Base-by-base conservation (phyloP, 2,329 filamentous ascomycete genomes). In the Colletotrichum sp. region DNA sequence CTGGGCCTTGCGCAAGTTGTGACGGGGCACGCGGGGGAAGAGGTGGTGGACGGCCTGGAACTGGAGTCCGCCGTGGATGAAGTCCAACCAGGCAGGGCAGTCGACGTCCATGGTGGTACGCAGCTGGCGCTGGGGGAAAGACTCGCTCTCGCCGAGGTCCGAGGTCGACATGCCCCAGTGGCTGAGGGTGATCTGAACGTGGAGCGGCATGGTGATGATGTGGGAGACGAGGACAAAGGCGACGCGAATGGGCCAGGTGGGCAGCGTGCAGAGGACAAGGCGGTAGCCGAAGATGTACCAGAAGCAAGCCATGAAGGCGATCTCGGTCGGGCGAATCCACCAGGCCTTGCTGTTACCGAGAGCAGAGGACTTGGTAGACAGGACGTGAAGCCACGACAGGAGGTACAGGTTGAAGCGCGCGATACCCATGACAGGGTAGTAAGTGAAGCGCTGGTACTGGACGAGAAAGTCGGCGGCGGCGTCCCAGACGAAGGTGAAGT, bases 31-130 rank as follows among this genome's bases (percentile, higher is more conserved):
- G 6, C 93, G 88, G 4, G 93, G 93, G 80, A 92, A 94, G 13
- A 94, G 83, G 78, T 95, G 93, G 82, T 95, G 93, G 3, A 94
- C 89, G 8, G 90, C 92, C 83, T 94, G 93, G 84, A 94, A 95
- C 83, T 94, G 93, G 32, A 95, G 86, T 2, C 93, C 93, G 65
- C 93, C 93, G 81, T 95, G 93, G 80, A 94, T 88, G 79, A 92
- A 94, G 81, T 95, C 93, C 30, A 95, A 85, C 93, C 93, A 95
- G 28, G 88, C 85, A 0, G 93, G 93, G 83, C 93, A 94, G 79
- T 94, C 92, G 64, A 95, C 91, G 79, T 95, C 93, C 92, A 94
- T 94, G 30, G 93, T 94, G 5, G 93, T 94, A 60, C 93, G 89
- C 48, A 94, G 85, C 88, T 93, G 93, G 79, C 91, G 91, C 84